A percentile compares a stretch with the other conserved stretches of the same genome.
Conservation (phyloP, 2,329 filamentous ascomycete genomes). For the Graphiopsis chlorocephala region DNA sequence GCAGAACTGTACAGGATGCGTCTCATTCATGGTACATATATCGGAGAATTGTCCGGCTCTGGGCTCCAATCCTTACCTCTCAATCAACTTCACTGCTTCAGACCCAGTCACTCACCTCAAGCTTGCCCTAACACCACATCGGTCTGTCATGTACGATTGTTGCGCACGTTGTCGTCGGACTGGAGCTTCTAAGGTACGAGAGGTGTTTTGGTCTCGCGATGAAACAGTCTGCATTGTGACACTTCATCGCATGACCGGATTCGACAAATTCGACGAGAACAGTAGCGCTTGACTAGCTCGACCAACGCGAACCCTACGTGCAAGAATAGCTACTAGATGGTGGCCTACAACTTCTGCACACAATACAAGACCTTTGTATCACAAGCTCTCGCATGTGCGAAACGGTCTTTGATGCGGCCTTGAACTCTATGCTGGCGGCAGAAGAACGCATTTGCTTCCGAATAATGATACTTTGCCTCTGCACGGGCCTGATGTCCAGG, state of each 20-base stretch:
- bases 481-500: neutral
- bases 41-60: neutral
- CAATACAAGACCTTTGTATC: neutral
- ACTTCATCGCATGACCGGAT: neutral
- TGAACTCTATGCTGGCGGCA: neutral
- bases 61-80: neutral
- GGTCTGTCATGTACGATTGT: neutral
- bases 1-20: neutral
- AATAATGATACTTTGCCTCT: neutral
- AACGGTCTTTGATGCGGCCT: neutral
- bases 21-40: too few species aligned
- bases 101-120: neutral
- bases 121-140: neutral
- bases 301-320: neutral
- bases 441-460: neutral
- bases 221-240: too few species aligned
- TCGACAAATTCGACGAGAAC: neutral
- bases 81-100: neutral
- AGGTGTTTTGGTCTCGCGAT: too few species aligned
- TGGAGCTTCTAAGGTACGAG: neutral
- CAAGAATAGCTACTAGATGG: neutral
- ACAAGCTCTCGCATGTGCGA: neutral
- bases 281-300: neutral
- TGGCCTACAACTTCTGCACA: neutral
- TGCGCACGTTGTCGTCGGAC: neutral